Evolutionary conservation across 2,329 filamentous ascomycete species (phyloP).

Genomic region (Cadophora sp.): DNA sequence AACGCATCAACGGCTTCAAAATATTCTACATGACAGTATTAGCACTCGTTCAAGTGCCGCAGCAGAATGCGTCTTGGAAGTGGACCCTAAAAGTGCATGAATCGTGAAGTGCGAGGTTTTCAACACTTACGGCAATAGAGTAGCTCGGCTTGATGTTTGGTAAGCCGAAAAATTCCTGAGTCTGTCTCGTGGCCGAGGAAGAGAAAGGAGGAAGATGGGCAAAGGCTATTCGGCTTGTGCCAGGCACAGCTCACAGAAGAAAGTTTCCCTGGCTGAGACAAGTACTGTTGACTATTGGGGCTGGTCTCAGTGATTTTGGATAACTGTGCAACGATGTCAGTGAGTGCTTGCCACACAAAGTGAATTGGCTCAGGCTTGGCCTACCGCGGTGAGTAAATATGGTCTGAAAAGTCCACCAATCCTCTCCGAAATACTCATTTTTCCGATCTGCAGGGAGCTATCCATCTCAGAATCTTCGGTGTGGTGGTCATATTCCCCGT

Average conservation of each 20-base stretch:
- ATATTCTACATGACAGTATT: not conserved
- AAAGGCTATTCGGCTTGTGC: not conserved
- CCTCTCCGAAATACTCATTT: conserved; percentile 1
- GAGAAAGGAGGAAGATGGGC: not conserved
- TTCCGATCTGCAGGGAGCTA: not conserved
- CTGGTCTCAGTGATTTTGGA: not conserved
- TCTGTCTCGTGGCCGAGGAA: not conserved
- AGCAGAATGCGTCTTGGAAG: not conserved
- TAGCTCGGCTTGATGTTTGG: not conserved
- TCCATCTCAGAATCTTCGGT: not conserved
- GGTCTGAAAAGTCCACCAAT: not conserved
- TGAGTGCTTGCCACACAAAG: not conserved
- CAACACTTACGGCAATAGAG: not conserved
- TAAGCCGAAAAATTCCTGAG: not conserved
- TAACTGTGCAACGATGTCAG: not conserved
- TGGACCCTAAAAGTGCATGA: not conserved
- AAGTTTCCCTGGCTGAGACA: not conserved
- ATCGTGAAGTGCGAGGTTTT: not conserved
- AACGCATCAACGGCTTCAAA: not conserved
- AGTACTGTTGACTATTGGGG: not conserved
- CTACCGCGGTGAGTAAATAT: not conserved
- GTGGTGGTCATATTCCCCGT: not conserved
- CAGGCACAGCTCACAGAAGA: not conserved
- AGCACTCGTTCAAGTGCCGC: not conserved
- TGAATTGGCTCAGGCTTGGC: not conserved